Percentiles rank a stretch among this genome's conserved stretches.
phyloP scores from a whole-genome alignment of 2,329 filamentous ascomycete species.

The Cladosporium oxysporum region DNA sequence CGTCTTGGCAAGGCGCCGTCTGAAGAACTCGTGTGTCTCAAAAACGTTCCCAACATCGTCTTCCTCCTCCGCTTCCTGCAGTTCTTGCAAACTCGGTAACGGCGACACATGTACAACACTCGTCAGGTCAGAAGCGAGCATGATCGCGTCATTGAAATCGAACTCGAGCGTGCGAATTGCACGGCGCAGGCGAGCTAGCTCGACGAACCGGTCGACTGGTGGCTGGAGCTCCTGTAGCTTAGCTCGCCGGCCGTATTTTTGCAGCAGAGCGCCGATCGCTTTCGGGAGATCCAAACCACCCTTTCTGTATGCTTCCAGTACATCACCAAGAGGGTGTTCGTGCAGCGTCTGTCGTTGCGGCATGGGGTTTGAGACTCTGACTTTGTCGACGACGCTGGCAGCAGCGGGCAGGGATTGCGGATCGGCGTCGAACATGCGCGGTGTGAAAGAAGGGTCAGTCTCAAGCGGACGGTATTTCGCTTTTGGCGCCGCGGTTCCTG shows the following conservation, averaged over 20 bases:
- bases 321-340: background rate
- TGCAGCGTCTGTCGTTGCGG: background rate
- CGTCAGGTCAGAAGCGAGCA: conserved; percentile 6
- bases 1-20: background rate
- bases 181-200: background rate
- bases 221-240: background rate
- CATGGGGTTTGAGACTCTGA: background rate
- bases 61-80: too few species aligned
- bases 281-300: background rate
- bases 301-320: background rate
- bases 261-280: background rate
- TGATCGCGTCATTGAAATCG: background rate
- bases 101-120: background rate
- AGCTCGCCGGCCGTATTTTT: background rate
- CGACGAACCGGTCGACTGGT: background rate
- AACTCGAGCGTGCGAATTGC: background rate
- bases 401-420: background rate
- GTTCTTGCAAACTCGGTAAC: background rate
- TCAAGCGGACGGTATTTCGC: background rate
- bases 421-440: background rate
- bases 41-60: background rate
- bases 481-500: background rate
- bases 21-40: background rate
- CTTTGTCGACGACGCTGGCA: background rate
- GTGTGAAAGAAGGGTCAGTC: background rate